Evolutionary conservation across 768 basidiomycete genomes (phyloP).

Genomic region (Grammothele lineata): DNA sequence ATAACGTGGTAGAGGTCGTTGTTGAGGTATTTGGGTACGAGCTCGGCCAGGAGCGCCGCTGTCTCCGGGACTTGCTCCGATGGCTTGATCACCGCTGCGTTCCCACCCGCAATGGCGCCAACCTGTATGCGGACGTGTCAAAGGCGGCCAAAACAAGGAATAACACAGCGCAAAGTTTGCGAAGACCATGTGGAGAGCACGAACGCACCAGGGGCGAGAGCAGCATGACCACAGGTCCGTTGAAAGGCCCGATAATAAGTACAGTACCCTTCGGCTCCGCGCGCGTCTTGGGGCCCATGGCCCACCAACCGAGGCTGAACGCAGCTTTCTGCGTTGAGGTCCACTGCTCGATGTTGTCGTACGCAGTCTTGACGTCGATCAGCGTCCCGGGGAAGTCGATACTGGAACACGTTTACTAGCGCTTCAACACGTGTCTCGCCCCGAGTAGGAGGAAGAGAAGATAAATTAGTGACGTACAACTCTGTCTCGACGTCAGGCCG

Average conservation of each 20-base stretch:
- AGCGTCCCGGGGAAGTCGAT: slow-evolving; percentile 56
- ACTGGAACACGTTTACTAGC: slow-evolving; percentile 30
- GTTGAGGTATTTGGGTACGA: slow-evolving; percentile 76
- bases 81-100: slow-evolving; percentile 68
- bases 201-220: slow-evolving; percentile 52
- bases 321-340: slow-evolving; percentile 55
- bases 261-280: slow-evolving; percentile 79
- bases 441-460: too few relatives aligned
- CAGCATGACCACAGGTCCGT: slow-evolving; percentile 63
- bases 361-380: slow-evolving; percentile 48
- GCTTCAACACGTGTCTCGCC: not conserved
- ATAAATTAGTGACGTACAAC: slow-evolving; percentile 44
- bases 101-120: slow-evolving; percentile 76
- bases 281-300: slow-evolving; percentile 59
- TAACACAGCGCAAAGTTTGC: too few relatives aligned
- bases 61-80: slow-evolving; percentile 62
- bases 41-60: slow-evolving; percentile 56
- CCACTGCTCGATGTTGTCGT: slow-evolving; percentile 72
- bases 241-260: slow-evolving; percentile 69
- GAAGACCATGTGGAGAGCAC: too few relatives aligned
- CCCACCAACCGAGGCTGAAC: slow-evolving; percentile 51
- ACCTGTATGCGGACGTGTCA: too few relatives aligned
- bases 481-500: slow-evolving; percentile 55
- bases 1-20: slow-evolving; percentile 56
- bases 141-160: too few relatives aligned